Conservation (phyloP, 1,284 basidiomycete genomes). For the Microbotryomycetes sp. region DNA sequence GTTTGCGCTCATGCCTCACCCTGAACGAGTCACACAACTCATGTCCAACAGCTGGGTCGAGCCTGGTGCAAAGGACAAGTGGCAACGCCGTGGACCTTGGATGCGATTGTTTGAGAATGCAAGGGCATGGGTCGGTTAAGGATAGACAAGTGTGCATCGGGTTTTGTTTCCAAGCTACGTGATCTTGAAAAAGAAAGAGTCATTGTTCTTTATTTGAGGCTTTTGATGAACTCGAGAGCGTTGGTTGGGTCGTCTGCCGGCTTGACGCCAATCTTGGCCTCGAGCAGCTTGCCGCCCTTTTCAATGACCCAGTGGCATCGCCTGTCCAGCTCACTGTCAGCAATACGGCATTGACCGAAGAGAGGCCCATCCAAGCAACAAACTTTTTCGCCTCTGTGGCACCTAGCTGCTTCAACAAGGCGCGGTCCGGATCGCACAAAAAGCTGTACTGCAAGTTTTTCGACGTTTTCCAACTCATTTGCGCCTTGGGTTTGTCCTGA, state of each 20-base stretch:
- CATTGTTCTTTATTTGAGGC: background rate
- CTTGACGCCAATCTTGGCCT: slow-evolving; percentile 73
- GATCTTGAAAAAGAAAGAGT: background rate
- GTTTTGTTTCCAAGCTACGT: background rate
- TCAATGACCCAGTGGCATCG: slow-evolving; percentile 85
- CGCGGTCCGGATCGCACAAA: slow-evolving; percentile 75
- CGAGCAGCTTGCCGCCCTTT: slow-evolving; percentile 74
- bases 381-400: slow-evolving; percentile 60
- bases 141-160: background rate
- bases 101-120: slow-evolving; percentile 92
- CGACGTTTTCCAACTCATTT: slow-evolving; percentile 51
- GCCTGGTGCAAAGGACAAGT: slow-evolving; percentile 49
- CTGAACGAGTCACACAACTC: slow-evolving; percentile 39
- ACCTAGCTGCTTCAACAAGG: slow-evolving; percentile 71
- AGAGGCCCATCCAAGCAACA: slow-evolving; percentile 2
- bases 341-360: no score
- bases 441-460: slow-evolving; percentile 76
- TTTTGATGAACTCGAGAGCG: slow-evolving; percentile 27
- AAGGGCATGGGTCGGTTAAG: slow-evolving; percentile 43
- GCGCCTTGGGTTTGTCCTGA: slow-evolving; percentile 67
- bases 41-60: slow-evolving; percentile 51
- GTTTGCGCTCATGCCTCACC: slow-evolving; percentile 84
- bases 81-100: slow-evolving; percentile 82
- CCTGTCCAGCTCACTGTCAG: no score
- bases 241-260: slow-evolving; percentile 52